These are phyloP conservation scores for Vitis amurensis DNA, from an alignment of 164 flowering plant genomes.

Conservation along the genomic window DNA sequence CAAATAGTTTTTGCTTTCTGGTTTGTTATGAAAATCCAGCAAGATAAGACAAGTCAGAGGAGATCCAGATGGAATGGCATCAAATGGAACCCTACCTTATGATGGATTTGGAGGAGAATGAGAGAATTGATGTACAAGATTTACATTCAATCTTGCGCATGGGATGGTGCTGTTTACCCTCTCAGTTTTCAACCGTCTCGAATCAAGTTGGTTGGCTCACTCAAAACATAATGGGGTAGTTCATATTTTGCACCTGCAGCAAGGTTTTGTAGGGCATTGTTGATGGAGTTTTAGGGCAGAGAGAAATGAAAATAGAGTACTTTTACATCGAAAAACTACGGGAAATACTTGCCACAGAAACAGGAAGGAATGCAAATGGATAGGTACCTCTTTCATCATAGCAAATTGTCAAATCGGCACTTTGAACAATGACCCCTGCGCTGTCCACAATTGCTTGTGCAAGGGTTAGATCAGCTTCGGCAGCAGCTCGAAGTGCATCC, in stretches of 20 bases:
- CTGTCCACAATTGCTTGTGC: slow-evolving; percentile 86
- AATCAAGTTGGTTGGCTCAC: slow-evolving; percentile 85
- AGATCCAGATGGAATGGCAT: neutral
- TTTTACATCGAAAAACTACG: neutral
- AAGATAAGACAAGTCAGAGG: neutral
- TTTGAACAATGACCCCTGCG: slow-evolving; percentile 82
- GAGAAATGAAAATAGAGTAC: neutral
- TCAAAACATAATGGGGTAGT: slow-evolving; percentile 81
- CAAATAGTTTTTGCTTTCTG: neutral
- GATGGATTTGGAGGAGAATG: slow-evolving; percentile 10
- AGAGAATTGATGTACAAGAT: slow-evolving; percentile 47
- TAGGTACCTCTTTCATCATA: slow-evolving; percentile 86
- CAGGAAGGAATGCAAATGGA: neutral
- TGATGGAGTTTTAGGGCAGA: neutral
- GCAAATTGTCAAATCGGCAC: slow-evolving; percentile 77
- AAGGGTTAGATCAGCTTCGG: slow-evolving; percentile 72
- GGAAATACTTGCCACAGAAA: neutral
- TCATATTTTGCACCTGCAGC: slow-evolving; percentile 92
- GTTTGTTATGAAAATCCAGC: neutral
- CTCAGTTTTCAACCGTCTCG: slow-evolving; percentile 35
- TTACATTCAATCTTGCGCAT: slow-evolving; percentile 39
- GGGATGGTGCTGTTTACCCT: slow-evolving; percentile 1
- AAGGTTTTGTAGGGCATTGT: neutral
- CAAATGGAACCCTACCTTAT: neutral
- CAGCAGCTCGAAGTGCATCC: slow-evolving; percentile 97